Percentiles rank a stretch among this genome's conserved stretches.
Conservation (phyloP, 768 basidiomycete species). For the Asterophora parasitica region DNA sequence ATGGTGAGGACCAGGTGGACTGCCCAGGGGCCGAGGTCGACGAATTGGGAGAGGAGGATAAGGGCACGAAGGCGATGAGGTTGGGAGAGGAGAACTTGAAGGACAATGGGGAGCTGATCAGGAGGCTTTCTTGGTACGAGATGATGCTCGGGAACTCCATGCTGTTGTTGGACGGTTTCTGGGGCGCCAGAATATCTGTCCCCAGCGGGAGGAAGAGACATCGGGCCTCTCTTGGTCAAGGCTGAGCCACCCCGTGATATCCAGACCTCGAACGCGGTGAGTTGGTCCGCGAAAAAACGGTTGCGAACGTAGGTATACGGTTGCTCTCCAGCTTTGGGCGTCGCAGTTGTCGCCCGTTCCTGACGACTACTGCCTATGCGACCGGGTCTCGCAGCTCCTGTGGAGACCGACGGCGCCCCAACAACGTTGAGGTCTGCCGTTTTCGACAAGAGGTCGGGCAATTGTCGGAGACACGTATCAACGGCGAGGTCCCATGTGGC, state of each 20-base stretch:
- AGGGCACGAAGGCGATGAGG: constrained; percentile 93
- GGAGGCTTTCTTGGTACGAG: constrained; percentile 88
- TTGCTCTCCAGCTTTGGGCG: constrained; percentile 30
- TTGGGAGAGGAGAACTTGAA: constrained; percentile 95
- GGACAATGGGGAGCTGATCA: constrained; percentile 94
- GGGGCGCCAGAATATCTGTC: constrained; percentile 23
- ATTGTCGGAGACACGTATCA: constrained; percentile 87
- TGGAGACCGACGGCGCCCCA: constrained; percentile 20
- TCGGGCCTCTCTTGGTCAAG: constrained; percentile 68
- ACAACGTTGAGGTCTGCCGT: constrained; percentile 21
- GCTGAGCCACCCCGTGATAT: constrained; percentile 90
- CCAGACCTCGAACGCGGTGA: constrained; percentile 98
- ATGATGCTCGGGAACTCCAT: constrained; percentile 30
- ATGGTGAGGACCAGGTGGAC: constrained; percentile 94
- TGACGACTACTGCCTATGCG: constrained; percentile 30
- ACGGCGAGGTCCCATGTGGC: constrained; percentile 97
- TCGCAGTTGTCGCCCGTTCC: constrained; percentile 17
- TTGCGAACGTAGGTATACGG: constrained; percentile 78
- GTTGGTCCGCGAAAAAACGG: constrained; percentile 91
- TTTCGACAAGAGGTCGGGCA: constrained; percentile 73
- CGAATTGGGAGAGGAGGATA: constrained; percentile 93
- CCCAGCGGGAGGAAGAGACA: constrained; percentile 57
- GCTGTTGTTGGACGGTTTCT: constrained; percentile 13
- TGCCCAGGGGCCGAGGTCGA: constrained; percentile 98
- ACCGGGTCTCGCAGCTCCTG: constrained; percentile 34